Base-by-base conservation (phyloP, 352 stramenopile species). In the Phytophthora kernoviae region DNA sequence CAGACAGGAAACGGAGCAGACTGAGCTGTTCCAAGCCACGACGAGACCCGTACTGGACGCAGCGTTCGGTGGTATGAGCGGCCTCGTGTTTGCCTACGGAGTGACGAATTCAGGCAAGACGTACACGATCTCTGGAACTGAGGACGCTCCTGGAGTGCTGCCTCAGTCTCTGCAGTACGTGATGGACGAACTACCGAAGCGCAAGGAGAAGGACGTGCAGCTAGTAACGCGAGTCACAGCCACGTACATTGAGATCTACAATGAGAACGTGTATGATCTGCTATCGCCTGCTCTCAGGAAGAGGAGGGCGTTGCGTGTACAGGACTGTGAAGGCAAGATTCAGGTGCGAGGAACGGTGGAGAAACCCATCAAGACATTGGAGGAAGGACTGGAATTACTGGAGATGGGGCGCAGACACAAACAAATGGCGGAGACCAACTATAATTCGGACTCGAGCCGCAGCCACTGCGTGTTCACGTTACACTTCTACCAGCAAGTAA, bases 41-140 rank as follows among this genome's bases (percentile, higher is more conserved):
- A 96, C 91, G 22, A 70, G 79, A 40, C 94, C 94, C 14, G 87
- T 99, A 33, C 71, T 99, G 6, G 77, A 98, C 20, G 76, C 88
- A 3, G 79, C 98, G 2, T 87, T 98, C 46, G 56, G 77, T 2
- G 88, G 88, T 4, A 84, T 88, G 32, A 96, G 87, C 58, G 88
- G 83, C 7, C 77, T 99, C 15, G 77, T 99, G 12, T 99, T 99
- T 54, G 96, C 96, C 7, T 99, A 99, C 59, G 97, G 97, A 49
- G 96, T 99, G 48, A 99, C 97, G 5, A 99, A 99, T 66, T 98
- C 97, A 4, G 97, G 97, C 34, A 99, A 99, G 69, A 99, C 97
- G 14, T 97, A 99, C 71, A 99, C 97, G 8, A 97, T 99, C 39
- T 93, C 97, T 45, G 97, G 97, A 21, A 93, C 79, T 1, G 75